phyloP scores from a whole-genome alignment of 495 filamentous ascomycete genomes.

The Aspergillus cristatus region DNA sequence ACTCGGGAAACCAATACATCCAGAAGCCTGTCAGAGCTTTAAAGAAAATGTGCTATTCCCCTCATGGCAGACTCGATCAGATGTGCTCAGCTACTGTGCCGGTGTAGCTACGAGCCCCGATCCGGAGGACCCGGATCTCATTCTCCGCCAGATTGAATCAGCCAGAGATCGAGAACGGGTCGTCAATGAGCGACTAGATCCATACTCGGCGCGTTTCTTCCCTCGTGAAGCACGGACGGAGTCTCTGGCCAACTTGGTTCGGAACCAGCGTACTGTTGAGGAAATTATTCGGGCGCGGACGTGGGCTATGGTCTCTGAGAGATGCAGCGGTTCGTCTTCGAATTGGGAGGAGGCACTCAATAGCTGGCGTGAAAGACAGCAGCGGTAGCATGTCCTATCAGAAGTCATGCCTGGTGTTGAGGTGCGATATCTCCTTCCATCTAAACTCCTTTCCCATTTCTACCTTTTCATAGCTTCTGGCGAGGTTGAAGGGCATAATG shows the following conservation, averaged over 20 bases:
- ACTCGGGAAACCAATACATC: constrained; percentile 41
- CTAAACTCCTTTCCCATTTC: too few species aligned
- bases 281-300: constrained; percentile 74
- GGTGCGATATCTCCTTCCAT: too few species aligned
- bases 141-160: constrained; percentile 60
- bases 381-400: constrained; percentile 13
- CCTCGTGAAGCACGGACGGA: constrained; percentile 80
- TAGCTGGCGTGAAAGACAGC: constrained; percentile 43
- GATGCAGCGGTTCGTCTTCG: constrained; percentile 53
- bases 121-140: constrained; percentile 75
- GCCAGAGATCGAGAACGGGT: constrained; percentile 62
- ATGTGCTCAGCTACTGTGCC: constrained; percentile 84
- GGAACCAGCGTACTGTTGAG: constrained; percentile 82
- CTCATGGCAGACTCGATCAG: constrained; percentile 77
- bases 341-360: constrained; percentile 58
- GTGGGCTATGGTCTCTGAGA: constrained; percentile 72
- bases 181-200: constrained; percentile 85
- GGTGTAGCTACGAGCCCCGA: constrained; percentile 81
- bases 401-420: too few species aligned
- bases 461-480: background rate
- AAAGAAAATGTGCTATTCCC: constrained; percentile 75
- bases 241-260: constrained; percentile 61
- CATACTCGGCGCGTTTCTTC: constrained; percentile 80
- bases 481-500: too few species aligned
- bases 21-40: constrained; percentile 57